phyloP scores from a whole-genome alignment of 176 grass and related monocot species.

The Musa beccarii region DNA sequence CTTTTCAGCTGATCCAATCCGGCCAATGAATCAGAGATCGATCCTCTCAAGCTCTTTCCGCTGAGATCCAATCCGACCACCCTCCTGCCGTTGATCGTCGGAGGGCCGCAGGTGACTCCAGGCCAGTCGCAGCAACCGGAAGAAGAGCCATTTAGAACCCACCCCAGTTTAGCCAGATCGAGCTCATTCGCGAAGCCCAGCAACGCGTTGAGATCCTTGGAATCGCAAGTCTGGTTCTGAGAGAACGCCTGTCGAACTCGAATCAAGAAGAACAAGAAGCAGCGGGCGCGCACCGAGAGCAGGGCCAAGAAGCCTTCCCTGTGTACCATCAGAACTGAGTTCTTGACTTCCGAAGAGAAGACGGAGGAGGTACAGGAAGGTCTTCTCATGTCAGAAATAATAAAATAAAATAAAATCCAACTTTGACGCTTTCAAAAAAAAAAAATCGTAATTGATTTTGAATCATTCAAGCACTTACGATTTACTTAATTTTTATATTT shows the following conservation, averaged over 20 bases:
- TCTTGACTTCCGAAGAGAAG: background rate
- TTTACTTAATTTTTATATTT: too few species aligned
- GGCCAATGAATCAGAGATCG: constrained; percentile 31
- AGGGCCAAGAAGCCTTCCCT: background rate
- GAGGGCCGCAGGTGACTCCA: constrained; percentile 44
- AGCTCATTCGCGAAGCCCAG: constrained; percentile 33
- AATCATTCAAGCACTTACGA: too few species aligned
- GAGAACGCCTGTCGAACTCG: background rate
- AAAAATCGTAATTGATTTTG: too few species aligned
- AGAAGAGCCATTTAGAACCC: constrained; percentile 26
- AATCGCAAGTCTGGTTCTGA: constrained; percentile 42
- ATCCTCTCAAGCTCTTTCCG: constrained; percentile 47
- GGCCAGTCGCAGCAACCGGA: constrained; percentile 61
- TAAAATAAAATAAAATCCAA: background rate
- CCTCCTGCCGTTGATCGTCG: constrained; percentile 5
- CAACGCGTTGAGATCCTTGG: constrained; percentile 44
- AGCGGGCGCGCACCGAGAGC: background rate
- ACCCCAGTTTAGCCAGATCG: constrained; percentile 36
- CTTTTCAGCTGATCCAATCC: constrained; percentile 35
- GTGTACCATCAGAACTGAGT: background rate
- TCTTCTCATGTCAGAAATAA: background rate
- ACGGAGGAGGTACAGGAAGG: background rate
- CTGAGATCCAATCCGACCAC: constrained; percentile 61
- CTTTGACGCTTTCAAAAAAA: background rate
- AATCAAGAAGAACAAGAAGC: background rate